Evolutionary conservation across 805 yeast genomes (phyloP), one percentile per base, ranked within the genome.

Genomic region (Starmerella cellae): DNA sequence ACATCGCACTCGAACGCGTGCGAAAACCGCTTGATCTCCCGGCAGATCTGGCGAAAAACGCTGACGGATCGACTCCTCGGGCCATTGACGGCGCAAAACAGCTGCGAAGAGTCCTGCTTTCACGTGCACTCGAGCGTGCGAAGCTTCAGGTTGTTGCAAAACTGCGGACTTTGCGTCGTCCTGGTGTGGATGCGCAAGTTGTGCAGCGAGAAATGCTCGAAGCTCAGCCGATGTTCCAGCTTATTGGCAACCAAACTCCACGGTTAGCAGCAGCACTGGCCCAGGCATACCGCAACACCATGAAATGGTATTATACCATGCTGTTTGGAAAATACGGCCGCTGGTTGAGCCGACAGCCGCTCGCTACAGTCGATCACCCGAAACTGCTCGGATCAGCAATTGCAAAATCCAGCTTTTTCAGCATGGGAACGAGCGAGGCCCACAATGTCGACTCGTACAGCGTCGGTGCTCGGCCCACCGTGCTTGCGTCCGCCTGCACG

Each of bases 281-380:
- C 42, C 71, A 72, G 53, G 97, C 96, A 0, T 91, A 91, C 58
- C 64, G 77, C 17, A 77, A 76, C 54, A 88, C 97, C 2, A 87
- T 91, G 82, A 68, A 73, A 54, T 91, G 98, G 98, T 91, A 88
- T 63, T 91, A 91, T 59, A 68, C 71, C 44, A 71, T 79, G 43
- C 73, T 81, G 51, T 88, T 87, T 55, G 75, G 78, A 18, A 54
- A 54, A 37, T 54, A 54, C 32, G 51, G 53, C 19, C 43, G 55
- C 23, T 48, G 49, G 50, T 42, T 53, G 16, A 44, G 40, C 23
- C 46, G 55, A n/a, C 54, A 48, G 43, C 50, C 51, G 17, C 24
- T 48, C 11, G 32, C 35, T 2, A 16, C 36, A 1, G 33, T 32
- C n/a, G 49, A 38, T 10, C 14, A 41, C 4, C 29, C 41, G 10